Evolutionary conservation across 805 yeast species (phyloP), one percentile per base, ranked within the genome.

Genomic region (Candida jianshihensis): DNA sequence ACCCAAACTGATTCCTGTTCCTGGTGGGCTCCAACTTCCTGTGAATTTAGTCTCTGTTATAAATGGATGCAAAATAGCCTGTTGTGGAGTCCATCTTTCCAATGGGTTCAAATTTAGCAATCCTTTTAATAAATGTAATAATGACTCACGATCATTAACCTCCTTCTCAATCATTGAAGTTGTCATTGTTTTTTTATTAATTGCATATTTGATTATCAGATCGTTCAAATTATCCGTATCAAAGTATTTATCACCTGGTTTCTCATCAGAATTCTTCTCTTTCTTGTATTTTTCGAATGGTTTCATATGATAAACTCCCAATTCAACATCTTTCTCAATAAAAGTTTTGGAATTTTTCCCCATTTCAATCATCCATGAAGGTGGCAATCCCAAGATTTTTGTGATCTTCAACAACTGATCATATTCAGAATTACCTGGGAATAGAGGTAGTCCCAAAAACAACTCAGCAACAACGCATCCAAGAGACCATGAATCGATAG

Each of bases 401-500:
- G 81, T 75, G 26, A 92, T 88, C 47, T 96, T 78, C 42, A 76
- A 69, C 30, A 94, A 63, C 59, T 90, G 97, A 55, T 90, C 88
- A 59, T 80, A 92, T 59, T 92, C 98, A 0, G 96, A 84, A 4
- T 88, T 73, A 4, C 98, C 98, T 0, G 98, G 97, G 50, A 90
- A 87, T 47, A 90, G 68, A 1, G 98, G 98, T 38, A 90, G 68
- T 1, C 98, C 98, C 35, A 90, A 60, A 47, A 83, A 89, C 33
- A 90, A 63, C 58, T 92, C 99, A 2, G 92, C 94, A 24, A 87
- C 75, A 34, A 92, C 86, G 55, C 97, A 84, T 0, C 96, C 98
- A 30, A 89, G 64, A 0, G 97, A 90, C 99, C 99, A 92, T 78
- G 90, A 87, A 57, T 90, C 98, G 36, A 92, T 90, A 6, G 95